These are phyloP conservation scores for Speleostelium caveatum DNA, from an alignment of 78 protist genomes.

Conservation along the genomic window DNA sequence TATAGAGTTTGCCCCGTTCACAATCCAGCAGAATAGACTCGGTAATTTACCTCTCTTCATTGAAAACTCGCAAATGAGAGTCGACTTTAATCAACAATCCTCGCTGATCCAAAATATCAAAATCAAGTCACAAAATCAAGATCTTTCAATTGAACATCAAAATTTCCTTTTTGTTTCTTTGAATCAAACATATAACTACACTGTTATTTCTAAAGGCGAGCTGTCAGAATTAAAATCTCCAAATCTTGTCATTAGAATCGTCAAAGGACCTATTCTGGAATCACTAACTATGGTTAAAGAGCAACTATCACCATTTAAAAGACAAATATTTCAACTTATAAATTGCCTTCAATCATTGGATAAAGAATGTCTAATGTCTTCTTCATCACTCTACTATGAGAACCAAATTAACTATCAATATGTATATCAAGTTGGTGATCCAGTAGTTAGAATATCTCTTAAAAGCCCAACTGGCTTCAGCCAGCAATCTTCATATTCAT, in stretches of 20 bases:
- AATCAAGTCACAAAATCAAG: not conserved
- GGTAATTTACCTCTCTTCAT: not conserved
- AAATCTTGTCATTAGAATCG: not conserved
- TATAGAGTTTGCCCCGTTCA: slow-evolving; percentile 3
- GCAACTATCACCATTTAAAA: not conserved
- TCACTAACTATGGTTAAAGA: not conserved
- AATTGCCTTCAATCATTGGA: not conserved
- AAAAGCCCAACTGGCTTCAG: not conserved
- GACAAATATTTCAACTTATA: not conserved
- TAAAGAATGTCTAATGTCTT: not conserved
- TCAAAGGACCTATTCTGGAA: not conserved
- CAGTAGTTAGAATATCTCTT: not conserved
- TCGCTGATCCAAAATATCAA: not conserved
- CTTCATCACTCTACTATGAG: not conserved
- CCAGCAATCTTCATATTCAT: not conserved
- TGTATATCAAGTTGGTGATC: not conserved
- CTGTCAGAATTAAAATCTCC: not conserved
- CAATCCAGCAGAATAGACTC: not conserved
- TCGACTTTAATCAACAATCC: not conserved
- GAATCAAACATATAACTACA: not conserved
- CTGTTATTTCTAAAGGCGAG: not conserved
- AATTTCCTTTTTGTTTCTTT: not conserved
- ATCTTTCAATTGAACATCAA: not conserved
- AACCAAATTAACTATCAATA: not conserved
- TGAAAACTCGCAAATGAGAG: not conserved